These are phyloP conservation scores for Erodium chrysanthum DNA, from an alignment of 441 rosid species.

Conservation along the genomic window DNA sequence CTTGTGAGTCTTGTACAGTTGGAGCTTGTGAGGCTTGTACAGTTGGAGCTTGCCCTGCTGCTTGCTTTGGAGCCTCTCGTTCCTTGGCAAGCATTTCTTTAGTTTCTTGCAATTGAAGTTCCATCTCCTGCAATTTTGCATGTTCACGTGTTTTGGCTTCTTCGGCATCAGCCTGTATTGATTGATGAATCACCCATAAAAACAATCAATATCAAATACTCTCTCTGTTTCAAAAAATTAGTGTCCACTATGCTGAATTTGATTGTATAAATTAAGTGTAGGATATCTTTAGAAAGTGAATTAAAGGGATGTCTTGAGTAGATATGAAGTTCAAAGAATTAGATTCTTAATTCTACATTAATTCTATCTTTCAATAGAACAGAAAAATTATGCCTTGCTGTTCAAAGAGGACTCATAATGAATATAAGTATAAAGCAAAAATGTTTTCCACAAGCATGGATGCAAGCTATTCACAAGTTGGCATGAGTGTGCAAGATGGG, in stretches of 20 bases:
- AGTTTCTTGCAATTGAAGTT: constrained; percentile 62
- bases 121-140: constrained; percentile 52
- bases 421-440: not conserved
- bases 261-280: too few relatives aligned
- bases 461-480: not conserved
- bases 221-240: too few relatives aligned
- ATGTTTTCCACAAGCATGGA: not conserved
- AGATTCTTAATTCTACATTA: too few relatives aligned
- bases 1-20: constrained; percentile 28
- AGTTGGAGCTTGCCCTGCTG: not conserved
- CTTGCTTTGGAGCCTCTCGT: constrained; percentile 51
- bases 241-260: too few relatives aligned
- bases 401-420: not conserved
- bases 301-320: too few relatives aligned
- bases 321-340: too few relatives aligned
- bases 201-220: not conserved
- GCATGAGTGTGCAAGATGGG: not conserved
- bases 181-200: constrained; percentile 19
- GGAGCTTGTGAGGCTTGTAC: constrained; percentile 21
- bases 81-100: constrained; percentile 66
- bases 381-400: not conserved
- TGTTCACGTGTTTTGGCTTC: constrained; percentile 66
- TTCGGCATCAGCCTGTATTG: constrained; percentile 68
- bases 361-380: not conserved
- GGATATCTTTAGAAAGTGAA: too few relatives aligned